A percentile compares a stretch with the other conserved stretches of the same genome.
Conservation (phyloP, 805 yeast species). For the Torulaspora gathmanii region DNA sequence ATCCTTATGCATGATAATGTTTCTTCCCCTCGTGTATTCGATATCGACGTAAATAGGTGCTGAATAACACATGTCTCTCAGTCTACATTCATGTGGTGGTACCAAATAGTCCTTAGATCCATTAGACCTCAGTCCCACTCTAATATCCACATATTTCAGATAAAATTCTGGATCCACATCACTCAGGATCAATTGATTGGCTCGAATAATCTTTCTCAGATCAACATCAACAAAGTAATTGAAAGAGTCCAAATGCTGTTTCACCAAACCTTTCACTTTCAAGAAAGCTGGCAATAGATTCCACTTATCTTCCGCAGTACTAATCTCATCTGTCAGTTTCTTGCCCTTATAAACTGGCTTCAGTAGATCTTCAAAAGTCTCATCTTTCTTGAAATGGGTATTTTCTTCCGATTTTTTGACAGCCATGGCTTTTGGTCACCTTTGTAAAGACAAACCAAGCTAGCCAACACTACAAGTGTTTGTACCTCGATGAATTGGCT, state of each 20-base stretch:
- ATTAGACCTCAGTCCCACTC: conserved; percentile 80
- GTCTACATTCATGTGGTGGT: conserved; percentile 93
- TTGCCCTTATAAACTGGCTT: conserved; percentile 85
- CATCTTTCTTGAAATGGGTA: conserved; percentile 39
- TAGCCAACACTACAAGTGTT: background rate
- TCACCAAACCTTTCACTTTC: conserved; percentile 91
- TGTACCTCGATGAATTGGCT: background rate
- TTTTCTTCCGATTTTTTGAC: conserved; percentile 7
- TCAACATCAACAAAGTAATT: conserved; percentile 94
- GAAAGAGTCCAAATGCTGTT: conserved; percentile 97
- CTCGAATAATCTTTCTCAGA: conserved; percentile 83
- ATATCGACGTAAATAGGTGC: conserved; percentile 97
- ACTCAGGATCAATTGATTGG: conserved; percentile 81
- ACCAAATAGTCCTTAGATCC: conserved; percentile 55
- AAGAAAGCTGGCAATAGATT: conserved; percentile 90
- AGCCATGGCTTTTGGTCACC: conserved; percentile 7
- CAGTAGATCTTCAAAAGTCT: conserved; percentile 68
- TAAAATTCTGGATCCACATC: conserved; percentile 98
- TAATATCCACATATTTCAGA: conserved; percentile 83
- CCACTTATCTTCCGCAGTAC: conserved; percentile 96
- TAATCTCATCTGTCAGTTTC: conserved; percentile 76
- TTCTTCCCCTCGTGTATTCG: conserved; percentile 92
- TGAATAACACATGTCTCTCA: conserved; percentile 88
- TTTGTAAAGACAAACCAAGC: background rate
- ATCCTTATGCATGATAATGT: conserved; percentile 82